Percentiles rank a stretch among this genome's conserved stretches.
phyloP scores from a whole-genome alignment of 805 yeast genomes.

The Barnettozyma wickerhamii region DNA sequence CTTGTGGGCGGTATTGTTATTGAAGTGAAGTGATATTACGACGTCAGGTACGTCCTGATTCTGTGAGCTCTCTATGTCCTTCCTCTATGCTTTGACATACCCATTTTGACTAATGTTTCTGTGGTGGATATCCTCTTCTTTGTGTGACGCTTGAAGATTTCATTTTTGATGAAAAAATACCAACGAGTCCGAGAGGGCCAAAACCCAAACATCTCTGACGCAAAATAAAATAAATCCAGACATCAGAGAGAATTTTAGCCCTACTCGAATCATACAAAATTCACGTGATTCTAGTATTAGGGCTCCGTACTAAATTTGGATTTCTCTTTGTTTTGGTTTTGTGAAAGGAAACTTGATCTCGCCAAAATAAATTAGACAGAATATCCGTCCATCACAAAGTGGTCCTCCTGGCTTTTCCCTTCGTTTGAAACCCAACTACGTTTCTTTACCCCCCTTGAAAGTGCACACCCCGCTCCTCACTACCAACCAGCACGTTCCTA shows the following conservation, averaged over 20 bases:
- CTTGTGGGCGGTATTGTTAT: no score
- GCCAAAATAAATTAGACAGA: not conserved
- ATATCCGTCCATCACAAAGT: no score
- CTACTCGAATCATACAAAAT: not conserved
- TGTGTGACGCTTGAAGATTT: constrained; percentile 18
- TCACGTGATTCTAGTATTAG: not conserved
- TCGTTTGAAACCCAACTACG: no score
- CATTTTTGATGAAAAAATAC: constrained; percentile 14
- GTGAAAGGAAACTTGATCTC: not conserved
- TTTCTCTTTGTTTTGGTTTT: not conserved
- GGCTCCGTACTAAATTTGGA: no score
- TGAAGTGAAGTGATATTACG: no score
- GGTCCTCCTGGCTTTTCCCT: no score
- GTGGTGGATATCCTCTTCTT: constrained; percentile 12
- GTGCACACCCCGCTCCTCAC: no score
- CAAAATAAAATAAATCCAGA: no score
- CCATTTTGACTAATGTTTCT: constrained; percentile 28
- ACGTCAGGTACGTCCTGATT: no score
- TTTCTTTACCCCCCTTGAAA: no score
- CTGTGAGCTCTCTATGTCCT: no score
- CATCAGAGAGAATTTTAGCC: not conserved
- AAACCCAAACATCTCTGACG: constrained; percentile 9
- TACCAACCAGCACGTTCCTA: no score
- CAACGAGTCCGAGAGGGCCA: constrained; percentile 1
- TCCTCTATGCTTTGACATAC: constrained; percentile 24